Evolutionary conservation across 805 yeast species (phyloP).

Genomic region (Saccharomycopsis fermentans): DNA sequence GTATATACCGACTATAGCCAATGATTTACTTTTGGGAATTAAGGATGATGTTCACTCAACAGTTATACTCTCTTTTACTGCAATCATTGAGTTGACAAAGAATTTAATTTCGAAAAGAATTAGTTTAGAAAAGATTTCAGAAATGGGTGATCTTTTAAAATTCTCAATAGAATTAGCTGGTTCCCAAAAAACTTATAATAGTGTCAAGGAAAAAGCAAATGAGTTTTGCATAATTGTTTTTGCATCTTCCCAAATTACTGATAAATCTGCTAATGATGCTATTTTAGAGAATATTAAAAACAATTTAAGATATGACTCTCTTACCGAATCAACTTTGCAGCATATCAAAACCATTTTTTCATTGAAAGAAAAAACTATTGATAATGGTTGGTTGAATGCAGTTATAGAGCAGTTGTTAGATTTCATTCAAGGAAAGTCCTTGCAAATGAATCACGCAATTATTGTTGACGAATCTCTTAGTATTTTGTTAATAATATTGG

Average conservation of each 20-base stretch:
- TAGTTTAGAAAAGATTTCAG: not conserved
- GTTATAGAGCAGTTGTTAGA: not conserved
- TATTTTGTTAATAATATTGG: not conserved
- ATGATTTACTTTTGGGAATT: conserved; percentile 7
- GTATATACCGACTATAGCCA: not conserved
- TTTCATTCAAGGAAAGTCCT: not conserved
- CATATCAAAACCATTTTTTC: not conserved
- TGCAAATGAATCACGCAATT: not conserved
- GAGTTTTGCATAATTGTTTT: conserved; percentile 1
- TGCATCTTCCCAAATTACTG: not conserved
- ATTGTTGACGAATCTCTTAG: not conserved
- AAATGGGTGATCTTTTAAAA: conserved; percentile 2
- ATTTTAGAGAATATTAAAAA: conserved; percentile 1
- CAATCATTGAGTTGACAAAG: not conserved
- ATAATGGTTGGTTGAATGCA: conserved; percentile 1
- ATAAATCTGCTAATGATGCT: not conserved
- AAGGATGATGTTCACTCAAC: conserved; percentile 2
- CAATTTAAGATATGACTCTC: conserved; percentile 9
- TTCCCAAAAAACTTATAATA: conserved; percentile 10
- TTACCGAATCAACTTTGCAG: conserved; percentile 6
- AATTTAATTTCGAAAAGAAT: conserved; percentile 5
- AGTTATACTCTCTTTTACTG: conserved; percentile 1
- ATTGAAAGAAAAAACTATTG: not conserved
- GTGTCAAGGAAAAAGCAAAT: conserved; percentile 13
- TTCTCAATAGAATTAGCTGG: conserved; percentile 4